phyloP scores from a whole-genome alignment of 441 rosid genomes.

The Raphanus hybrid region DNA sequence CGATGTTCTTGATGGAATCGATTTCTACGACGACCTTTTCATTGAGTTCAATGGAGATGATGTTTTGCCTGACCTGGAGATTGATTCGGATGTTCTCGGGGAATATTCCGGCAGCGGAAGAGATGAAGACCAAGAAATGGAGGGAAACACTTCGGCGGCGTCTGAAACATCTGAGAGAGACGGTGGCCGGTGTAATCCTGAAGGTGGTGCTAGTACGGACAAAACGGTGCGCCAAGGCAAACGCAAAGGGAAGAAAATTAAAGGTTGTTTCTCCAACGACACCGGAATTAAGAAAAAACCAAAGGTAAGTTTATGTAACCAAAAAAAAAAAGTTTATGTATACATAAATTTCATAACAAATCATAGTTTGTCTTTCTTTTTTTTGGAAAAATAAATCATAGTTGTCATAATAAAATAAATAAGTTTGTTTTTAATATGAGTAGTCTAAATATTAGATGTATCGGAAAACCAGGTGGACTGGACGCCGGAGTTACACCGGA shows the following conservation, averaged over 20 bases:
- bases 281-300: constrained; percentile 45
- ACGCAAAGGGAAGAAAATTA: constrained; percentile 51
- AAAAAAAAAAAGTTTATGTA: too few relatives aligned
- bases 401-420: background rate
- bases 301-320: constrained; percentile 25
- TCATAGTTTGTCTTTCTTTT: background rate
- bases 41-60: constrained; percentile 68
- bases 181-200: constrained; percentile 32
- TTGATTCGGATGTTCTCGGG: constrained; percentile 74
- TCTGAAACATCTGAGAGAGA: constrained; percentile 40
- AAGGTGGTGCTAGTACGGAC: constrained; percentile 43
- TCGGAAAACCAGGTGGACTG: constrained; percentile 70
- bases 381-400: too few relatives aligned
- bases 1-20: constrained; percentile 47
- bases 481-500: constrained; percentile 93
- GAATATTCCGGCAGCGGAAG: constrained; percentile 59
- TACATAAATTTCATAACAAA: background rate
- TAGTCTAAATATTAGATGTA: background rate
- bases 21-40: constrained; percentile 75
- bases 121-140: constrained; percentile 57
- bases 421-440: background rate
- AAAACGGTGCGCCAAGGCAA: constrained; percentile 42
- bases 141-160: constrained; percentile 47
- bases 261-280: constrained; percentile 49
- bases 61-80: constrained; percentile 79